A percentile compares a stretch with the other conserved stretches of the same genome.
Conservation (phyloP, 208 protist genomes). For the Leishmania tropica region DNA sequence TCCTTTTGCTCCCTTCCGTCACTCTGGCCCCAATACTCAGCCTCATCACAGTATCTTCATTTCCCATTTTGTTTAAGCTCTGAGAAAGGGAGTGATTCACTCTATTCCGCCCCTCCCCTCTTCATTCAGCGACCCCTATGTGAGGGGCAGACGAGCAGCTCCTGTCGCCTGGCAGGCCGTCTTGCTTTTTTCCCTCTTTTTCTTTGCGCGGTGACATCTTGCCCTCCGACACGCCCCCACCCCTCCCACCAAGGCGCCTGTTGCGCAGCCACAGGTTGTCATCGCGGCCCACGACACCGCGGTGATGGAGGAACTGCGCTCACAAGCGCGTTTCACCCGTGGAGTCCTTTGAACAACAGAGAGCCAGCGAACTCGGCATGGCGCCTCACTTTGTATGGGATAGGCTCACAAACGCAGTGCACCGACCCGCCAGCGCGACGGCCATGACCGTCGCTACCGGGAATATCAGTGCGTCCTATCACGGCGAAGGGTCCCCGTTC, state of each 20-base stretch:
- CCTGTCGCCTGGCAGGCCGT: neutral
- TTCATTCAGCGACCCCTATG: neutral
- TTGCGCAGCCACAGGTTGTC: slow-evolving; percentile 62
- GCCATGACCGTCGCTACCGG: slow-evolving; percentile 51
- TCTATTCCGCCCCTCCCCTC: neutral
- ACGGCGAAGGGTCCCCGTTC: slow-evolving; percentile 73
- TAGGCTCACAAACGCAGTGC: slow-evolving; percentile 67
- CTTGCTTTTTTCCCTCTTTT: neutral
- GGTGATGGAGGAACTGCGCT: slow-evolving; percentile 57
- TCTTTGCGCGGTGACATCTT: neutral
- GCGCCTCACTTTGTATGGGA: slow-evolving; percentile 59
- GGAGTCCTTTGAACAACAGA: slow-evolving; percentile 49
- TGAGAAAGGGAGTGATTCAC: neutral
- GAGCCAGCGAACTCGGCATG: slow-evolving; percentile 61
- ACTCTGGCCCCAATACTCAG: neutral
- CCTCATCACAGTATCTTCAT: neutral
- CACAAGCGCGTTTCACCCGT: slow-evolving; percentile 59
- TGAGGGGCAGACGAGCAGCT: neutral
- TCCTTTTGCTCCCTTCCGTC: too few species aligned
- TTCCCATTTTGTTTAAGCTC: neutral
- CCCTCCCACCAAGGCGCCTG: slow-evolving; percentile 37
- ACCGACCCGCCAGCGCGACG: slow-evolving; percentile 68
- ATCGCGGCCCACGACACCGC: slow-evolving; percentile 61
- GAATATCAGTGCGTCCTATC: slow-evolving; percentile 54
- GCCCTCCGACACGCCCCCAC: neutral